phyloP scores from a whole-genome alignment of 345 rosid genomes.

The Sapria himalayana region DNA sequence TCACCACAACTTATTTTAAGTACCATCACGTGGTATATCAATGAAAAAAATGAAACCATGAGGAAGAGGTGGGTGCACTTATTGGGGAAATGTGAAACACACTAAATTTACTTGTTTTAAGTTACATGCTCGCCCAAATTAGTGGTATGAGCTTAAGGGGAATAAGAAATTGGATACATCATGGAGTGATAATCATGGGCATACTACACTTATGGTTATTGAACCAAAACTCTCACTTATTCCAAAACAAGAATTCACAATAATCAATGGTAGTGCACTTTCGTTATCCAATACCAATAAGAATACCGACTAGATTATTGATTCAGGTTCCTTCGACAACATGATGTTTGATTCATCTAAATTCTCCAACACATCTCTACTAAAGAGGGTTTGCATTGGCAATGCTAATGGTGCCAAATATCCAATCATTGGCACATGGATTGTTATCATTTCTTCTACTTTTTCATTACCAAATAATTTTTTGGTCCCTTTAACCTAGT shows the following conservation, averaged over 20 bases:
- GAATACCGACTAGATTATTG: neutral
- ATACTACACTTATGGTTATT: no score
- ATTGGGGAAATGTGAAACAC: neutral
- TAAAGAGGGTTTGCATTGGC: neutral
- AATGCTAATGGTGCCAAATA: slow-evolving; percentile 5
- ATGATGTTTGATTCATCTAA: neutral
- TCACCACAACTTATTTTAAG: neutral
- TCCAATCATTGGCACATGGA: no score
- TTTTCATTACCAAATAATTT: neutral
- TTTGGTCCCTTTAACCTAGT: no score
- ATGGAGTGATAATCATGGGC: neutral
- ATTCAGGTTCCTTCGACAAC: neutral
- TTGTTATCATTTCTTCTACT: neutral
- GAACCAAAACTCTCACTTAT: neutral
- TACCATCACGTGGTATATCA: neutral
- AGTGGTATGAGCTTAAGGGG: neutral
- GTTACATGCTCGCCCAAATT: neutral
- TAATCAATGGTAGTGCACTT: neutral
- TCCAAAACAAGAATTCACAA: no score
- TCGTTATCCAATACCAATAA: neutral
- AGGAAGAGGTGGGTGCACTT: neutral
- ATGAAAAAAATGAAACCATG: neutral
- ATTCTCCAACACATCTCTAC: neutral
- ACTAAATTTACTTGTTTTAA: neutral
- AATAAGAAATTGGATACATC: neutral